Evolutionary conservation across 108 stramenopile species (phyloP).

Genomic region (Pseudonitzschia multiseries): DNA sequence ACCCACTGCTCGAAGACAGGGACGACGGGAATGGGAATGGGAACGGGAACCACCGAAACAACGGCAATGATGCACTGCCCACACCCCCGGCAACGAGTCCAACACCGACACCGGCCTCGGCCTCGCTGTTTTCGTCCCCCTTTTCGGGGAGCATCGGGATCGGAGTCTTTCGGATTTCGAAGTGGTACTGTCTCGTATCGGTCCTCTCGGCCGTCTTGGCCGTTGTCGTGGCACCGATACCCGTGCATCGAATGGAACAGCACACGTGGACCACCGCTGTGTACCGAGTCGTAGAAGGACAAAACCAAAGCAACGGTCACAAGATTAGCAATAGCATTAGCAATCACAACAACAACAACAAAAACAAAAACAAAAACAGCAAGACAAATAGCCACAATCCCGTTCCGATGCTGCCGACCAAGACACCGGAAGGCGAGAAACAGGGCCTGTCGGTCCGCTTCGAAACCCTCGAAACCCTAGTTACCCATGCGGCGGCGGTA

Average conservation of each 20-base stretch:
- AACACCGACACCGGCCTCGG: background rate
- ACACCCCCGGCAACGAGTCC: constrained; percentile 6
- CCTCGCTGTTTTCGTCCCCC: background rate
- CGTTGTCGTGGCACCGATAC: constrained; percentile 14
- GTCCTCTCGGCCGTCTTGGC: constrained; percentile 25
- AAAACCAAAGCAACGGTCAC: background rate
- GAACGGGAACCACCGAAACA: too few relatives aligned
- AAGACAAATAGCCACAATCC: background rate
- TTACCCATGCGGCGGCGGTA: background rate
- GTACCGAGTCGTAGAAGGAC: background rate
- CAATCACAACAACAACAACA: background rate
- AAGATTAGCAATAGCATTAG: background rate
- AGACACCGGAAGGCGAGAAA: too few relatives aligned
- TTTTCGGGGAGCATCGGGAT: background rate
- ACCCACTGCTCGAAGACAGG: background rate
- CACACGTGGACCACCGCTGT: background rate
- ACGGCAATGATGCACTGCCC: too few relatives aligned
- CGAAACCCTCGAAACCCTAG: background rate
- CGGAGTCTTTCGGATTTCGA: constrained; percentile 7
- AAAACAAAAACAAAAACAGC: background rate
- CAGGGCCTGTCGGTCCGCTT: too few relatives aligned
- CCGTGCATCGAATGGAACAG: background rate
- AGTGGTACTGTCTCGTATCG: constrained; percentile 27
- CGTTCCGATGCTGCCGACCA: too few relatives aligned
- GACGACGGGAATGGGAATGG: too few relatives aligned